A percentile compares a stretch with the other conserved stretches of the same genome.
phyloP scores from a whole-genome alignment of 768 basidiomycete species.

The Ephemerocybe angulata region DNA sequence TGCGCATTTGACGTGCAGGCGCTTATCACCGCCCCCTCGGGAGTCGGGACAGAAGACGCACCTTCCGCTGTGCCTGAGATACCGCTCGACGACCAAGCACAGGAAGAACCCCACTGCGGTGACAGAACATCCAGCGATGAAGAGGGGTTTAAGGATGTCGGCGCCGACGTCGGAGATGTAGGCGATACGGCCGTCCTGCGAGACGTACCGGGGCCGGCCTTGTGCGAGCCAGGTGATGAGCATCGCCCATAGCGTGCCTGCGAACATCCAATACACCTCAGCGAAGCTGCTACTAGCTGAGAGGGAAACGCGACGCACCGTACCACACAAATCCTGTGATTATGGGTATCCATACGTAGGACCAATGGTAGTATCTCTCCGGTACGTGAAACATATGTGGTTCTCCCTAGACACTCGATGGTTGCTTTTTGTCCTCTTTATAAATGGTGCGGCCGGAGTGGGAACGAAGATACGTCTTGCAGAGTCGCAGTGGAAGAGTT shows the following conservation, averaged over 20 bases:
- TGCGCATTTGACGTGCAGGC: background rate
- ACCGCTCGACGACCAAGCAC: conserved; percentile 57
- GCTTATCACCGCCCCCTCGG: background rate
- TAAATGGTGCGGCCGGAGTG: too few relatives aligned
- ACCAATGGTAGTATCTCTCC: conserved; percentile 41
- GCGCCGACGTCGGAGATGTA: conserved; percentile 83
- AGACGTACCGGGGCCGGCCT: conserved; percentile 57
- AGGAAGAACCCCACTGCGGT: conserved; percentile 62
- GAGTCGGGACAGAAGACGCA: conserved; percentile 21
- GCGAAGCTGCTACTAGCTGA: background rate
- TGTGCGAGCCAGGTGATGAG: conserved; percentile 66
- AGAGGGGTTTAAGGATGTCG: conserved; percentile 68
- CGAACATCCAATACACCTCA: background rate
- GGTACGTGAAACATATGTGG: background rate
- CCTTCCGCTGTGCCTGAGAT: conserved; percentile 63
- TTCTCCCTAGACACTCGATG: background rate
- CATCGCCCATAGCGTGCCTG: conserved; percentile 63
- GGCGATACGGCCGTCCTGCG: conserved; percentile 54
- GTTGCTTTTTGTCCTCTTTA: background rate
- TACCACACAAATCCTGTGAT: conserved; percentile 66
- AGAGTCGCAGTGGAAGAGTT: too few relatives aligned
- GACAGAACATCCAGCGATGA: conserved; percentile 60
- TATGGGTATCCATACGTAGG: conserved; percentile 62
- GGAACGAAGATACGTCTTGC: too few relatives aligned
- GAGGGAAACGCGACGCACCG: conserved; percentile 29